Base-by-base conservation (phyloP, 345 rosid genomes). In the Gossypium anomalum region DNA sequence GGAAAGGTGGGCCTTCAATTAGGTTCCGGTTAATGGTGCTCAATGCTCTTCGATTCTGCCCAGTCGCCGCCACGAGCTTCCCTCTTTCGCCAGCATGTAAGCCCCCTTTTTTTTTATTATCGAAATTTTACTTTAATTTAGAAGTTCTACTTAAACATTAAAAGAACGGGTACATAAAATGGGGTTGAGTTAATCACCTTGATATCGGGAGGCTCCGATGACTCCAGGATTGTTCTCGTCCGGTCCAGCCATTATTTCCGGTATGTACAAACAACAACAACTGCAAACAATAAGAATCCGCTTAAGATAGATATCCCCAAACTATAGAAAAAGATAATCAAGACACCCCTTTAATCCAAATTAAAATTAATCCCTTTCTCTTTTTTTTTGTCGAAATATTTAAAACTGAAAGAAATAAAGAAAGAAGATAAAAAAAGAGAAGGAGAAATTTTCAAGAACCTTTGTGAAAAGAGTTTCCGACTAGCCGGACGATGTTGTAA, bases 1-100 rank as follows among this genome's bases (percentile, higher is more conserved):
- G 98, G 75, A 87, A 81, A 20, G 90, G 86, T 49, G 87, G 95
- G 65, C 51, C 86, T 74, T 86, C 88, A 51, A 85, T 80, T 59
- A 90, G 78, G 80, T 96, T 93, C 84, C 82, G 83, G 82, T 89
- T 87, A 45, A 96, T 88, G 49, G 51, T 78, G 78, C 93, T 84
- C 67, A 96, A 79, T 47, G 97, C 99, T 82, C 94, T 82, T 77
- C 98, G 86, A 74, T 82, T 87, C 65, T 78, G 90, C 17, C 86
- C 90, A 0, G 78, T 56, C 23, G 83, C 81, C 9, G 83, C 75
- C 78, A 76, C 70, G 57, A 84, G 76, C 87, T 89, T 93, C 71
- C 92, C 92, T 67, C 84, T 79, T 73, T 87, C 88, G 51, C 88
- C 83, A 62, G 81, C 87, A 22, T 81, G 85, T 70, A 87, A 51